Conservation (phyloP, 164 flowering plant species). For the Echeveria elegans region DNA sequence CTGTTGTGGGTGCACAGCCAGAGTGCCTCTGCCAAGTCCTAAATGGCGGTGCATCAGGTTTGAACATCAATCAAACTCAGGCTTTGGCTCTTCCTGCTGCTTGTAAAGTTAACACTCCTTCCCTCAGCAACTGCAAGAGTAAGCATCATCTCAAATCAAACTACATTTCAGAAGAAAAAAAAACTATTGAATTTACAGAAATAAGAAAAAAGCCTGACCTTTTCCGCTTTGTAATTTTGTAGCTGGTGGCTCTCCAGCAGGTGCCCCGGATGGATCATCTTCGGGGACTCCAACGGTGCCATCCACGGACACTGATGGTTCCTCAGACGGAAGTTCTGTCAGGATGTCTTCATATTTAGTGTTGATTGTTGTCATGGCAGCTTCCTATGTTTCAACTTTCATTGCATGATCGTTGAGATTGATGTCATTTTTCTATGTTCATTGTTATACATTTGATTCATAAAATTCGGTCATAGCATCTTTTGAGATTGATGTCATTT, state of each 20-base stretch:
- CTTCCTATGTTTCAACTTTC: constrained; percentile 33
- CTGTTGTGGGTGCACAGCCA: constrained; percentile 1
- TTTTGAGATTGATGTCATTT: neutral
- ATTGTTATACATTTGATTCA: neutral
- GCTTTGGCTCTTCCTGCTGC: constrained; percentile 59
- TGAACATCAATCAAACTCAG: constrained; percentile 1
- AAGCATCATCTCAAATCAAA: constrained; percentile 7
- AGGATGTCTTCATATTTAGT: constrained; percentile 25
- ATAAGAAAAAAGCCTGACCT: too few species aligned
- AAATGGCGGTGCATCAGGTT: neutral
- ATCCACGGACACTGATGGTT: constrained; percentile 17
- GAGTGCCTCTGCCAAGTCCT: neutral
- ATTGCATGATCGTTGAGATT: too few species aligned
- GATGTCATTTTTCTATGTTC: neutral
- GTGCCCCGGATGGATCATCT: constrained; percentile 33
- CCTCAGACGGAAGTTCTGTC: constrained; percentile 28
- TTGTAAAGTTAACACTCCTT: constrained; percentile 75
- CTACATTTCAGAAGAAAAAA: neutral
- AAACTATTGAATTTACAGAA: neutral
- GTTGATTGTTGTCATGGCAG: constrained; percentile 25
- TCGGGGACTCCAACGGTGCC: constrained; percentile 19
- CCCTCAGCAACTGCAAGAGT: constrained; percentile 54
- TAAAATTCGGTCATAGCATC: neutral
- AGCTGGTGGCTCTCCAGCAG: constrained; percentile 39
- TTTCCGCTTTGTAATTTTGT: constrained; percentile 9